These are phyloP conservation scores for Abrus pulchellus DNA, from an alignment of 306 rosid genomes.

Conservation along the genomic window DNA sequence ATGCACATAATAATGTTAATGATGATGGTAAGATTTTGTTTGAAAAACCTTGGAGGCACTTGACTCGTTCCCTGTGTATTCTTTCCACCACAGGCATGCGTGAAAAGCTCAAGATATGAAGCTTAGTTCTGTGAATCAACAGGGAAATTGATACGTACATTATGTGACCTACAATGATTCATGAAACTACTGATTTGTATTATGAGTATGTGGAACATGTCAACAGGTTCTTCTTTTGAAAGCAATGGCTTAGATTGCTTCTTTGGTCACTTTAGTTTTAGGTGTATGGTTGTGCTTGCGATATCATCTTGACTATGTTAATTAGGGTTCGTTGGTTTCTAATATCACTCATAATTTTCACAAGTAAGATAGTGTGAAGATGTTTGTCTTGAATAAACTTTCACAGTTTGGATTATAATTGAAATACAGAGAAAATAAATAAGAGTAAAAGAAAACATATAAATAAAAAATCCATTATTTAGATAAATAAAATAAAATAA, in stretches of 20 bases:
- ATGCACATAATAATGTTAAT: constrained; percentile 1
- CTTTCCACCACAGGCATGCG: constrained; percentile 29
- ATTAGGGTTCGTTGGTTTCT: neutral
- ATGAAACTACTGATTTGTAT: neutral
- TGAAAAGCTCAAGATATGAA: constrained; percentile 18
- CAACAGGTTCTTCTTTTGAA: neutral
- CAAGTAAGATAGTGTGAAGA: too few relatives aligned
- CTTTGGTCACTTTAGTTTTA: neutral
- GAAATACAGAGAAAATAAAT: too few relatives aligned
- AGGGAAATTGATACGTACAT: neutral
- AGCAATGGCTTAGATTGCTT: constrained; percentile 38
- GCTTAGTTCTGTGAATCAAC: neutral
- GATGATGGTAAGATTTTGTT: constrained; percentile 22
- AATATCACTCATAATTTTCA: neutral
- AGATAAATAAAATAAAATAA: too few relatives aligned
- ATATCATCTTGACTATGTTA: constrained; percentile 7
- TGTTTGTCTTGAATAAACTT: too few relatives aligned
- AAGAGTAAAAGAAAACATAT: too few relatives aligned
- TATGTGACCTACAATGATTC: constrained; percentile 19
- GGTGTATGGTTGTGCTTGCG: constrained; percentile 1
- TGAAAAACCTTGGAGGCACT: neutral
- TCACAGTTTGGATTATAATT: too few relatives aligned
- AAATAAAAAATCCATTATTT: too few relatives aligned
- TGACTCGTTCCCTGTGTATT: neutral
- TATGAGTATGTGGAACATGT: constrained; percentile 19